Base-by-base conservation (phyloP, 169 alveolate genomes). In the Cryptosporidium parvum region DNA sequence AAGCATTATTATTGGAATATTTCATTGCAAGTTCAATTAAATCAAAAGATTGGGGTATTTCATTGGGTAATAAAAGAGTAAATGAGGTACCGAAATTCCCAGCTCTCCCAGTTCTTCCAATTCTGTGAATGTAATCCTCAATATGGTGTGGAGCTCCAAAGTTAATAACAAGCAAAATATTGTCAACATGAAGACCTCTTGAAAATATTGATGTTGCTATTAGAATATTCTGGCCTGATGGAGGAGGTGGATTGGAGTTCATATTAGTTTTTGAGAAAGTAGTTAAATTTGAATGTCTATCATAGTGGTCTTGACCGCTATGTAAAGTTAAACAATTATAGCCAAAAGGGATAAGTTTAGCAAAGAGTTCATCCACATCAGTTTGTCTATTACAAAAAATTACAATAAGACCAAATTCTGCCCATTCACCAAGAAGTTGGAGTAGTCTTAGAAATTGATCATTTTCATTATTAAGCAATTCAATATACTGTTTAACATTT, bases 41-140 rank as follows among this genome's bases (percentile, higher is more conserved):
- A 65, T 80, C 89, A 80, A 48, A 80, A 26, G 80, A 80, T 39
- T 80, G 89, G 18, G 68, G 68, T 62, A 80, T 61, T 65, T 98
- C 99, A 39, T 97, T 96, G 1, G 97, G 95, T 9, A 95, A 91
- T 16, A 99, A 93, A 86, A 99, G 97, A 33, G 99, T 99, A 85
- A 96, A 96, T 3, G 99, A 97, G 12, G 97, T 97, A 16, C 99
- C 99, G 45, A 97, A 94, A 59, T 94, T 96, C 16, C 99, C 99
- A 5, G 99, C 99, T 51, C 99, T 86, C 1, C 99, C 99, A 1
- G 99, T 99, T 75, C 99, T 94, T 2, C 99, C 99, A 29, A 98
- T 97, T 85, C 99, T 93, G 94, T 99, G 99, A 23, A 99, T 98
- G 92, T 98, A 99, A 93, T 99, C 99, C 75, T 99, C 99, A 92